A percentile compares a stretch with the other conserved stretches of the same genome.
Conservation (phyloP, 139 green algal genomes). For the Eudorina sp. region DNA sequence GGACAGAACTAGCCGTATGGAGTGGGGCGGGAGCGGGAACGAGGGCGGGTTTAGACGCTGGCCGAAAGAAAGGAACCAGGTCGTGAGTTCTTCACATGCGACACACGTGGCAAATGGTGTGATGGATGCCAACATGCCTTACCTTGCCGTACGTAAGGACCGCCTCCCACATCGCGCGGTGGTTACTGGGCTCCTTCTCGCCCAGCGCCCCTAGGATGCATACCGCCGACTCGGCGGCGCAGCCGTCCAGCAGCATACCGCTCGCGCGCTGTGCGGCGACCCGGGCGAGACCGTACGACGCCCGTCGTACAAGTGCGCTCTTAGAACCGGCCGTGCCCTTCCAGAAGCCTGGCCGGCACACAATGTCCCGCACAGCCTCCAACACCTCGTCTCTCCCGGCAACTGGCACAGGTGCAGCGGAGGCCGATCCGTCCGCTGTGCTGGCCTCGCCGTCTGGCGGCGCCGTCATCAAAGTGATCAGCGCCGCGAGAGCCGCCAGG, state of each 20-base stretch:
- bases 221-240: constrained; percentile 24
- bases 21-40: background rate
- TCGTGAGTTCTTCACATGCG: background rate
- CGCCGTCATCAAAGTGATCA: constrained; percentile 63
- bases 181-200: constrained; percentile 78
- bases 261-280: background rate
- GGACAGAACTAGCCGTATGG: constrained; percentile 43
- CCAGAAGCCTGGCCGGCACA: constrained; percentile 62
- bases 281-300: constrained; percentile 66
- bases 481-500: constrained; percentile 64
- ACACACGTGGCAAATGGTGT: background rate
- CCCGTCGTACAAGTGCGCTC: constrained; percentile 57
- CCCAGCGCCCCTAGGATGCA: constrained; percentile 56
- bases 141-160: constrained; percentile 75
- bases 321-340: constrained; percentile 64
- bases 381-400: background rate
- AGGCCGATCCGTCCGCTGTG: background rate
- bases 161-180: constrained; percentile 83
- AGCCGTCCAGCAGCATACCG: background rate
- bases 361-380: background rate
- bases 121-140: no score
- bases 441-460: background rate
- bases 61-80: background rate
- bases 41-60: background rate
- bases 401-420: background rate